Evolutionary conservation across 192 early-diverging fungal species (phyloP), one percentile per base, ranked within the genome.

Genomic region (Gryganskiella cystojenkinii): DNA sequence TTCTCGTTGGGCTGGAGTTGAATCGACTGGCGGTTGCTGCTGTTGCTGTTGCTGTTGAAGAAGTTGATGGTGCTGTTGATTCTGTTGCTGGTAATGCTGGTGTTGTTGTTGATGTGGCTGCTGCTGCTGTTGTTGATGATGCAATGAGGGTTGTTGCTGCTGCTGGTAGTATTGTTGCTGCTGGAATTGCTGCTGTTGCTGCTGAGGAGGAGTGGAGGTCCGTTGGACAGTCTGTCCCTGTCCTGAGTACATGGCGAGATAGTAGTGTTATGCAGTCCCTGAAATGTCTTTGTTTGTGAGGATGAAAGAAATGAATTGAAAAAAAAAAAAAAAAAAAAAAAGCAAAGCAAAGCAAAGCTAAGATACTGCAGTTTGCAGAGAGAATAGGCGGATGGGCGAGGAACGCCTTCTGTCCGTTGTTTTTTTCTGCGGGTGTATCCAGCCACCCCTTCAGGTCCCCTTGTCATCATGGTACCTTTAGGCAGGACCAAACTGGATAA

Each of bases 41-140:
- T 72, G 62, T 33, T 33, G 45, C 14, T 52, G 61, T 11, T 51
- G 35, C 22, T 59, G 62, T n/a, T 65, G 71, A 15, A 65, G 71
- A 11, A 60, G 62, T 31, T 60, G 62, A 7, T 60, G 56, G 19
- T 55, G 47, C 10, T 60, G 62, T 31, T 47, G 61, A 6, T 53
- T 54, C 13, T 42, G 54, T 6, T 34, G 45, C 22, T 40, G 53
- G 0, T 63, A 45, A 3, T 43, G 61, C 8, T 67, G 56, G 14
- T 60, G 56, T 9, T 66, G 56, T 25, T 60, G 60, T 15, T 65
- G 70, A 4, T 64, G 59, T 35, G 45, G 58, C 4, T 59, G 28
- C 11, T 53, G 57, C 1, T 37, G 55, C 2, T 73, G 71, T 17
- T 34, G 57, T 24, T 56, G 50, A 11, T 52, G 10, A 22, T 51